These are phyloP conservation scores for Kurtzmaniella quercitrusa DNA, from an alignment of 1,139 yeast genomes.

Conservation along the genomic window DNA sequence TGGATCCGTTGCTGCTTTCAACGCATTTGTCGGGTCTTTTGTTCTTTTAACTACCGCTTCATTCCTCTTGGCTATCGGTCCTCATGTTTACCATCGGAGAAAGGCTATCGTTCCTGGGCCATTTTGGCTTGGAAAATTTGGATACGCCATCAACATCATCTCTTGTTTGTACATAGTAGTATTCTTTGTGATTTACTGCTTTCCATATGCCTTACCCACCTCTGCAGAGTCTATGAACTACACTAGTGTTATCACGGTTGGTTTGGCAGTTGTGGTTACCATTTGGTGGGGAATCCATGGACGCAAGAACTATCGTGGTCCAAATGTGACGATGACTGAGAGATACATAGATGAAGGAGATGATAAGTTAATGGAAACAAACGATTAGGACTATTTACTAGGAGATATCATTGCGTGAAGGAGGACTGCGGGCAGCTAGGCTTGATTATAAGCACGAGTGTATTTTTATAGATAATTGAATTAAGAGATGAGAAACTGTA, in stretches of 20 bases:
- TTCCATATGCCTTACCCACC: constrained; percentile 66
- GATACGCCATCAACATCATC: constrained; percentile 45
- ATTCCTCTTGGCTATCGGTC: constrained; percentile 39
- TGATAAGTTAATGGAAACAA: not conserved
- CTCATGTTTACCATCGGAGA: constrained; percentile 14
- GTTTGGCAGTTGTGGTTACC: not conserved
- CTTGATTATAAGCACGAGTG: no score
- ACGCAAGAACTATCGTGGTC: not conserved
- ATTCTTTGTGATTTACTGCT: constrained; percentile 59
- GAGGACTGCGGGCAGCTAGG: no score
- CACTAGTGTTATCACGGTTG: constrained; percentile 5
- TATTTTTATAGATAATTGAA: no score
- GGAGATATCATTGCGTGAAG: no score
- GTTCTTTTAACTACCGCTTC: constrained; percentile 48
- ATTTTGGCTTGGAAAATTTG: constrained; percentile 14
- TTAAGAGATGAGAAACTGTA: no score
- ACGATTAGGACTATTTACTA: not conserved
- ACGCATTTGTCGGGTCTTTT: constrained; percentile 53
- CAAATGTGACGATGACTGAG: not conserved
- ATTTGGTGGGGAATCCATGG: not conserved
- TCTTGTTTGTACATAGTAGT: constrained; percentile 59
- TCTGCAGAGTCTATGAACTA: constrained; percentile 64
- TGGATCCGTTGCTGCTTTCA: constrained; percentile 54
- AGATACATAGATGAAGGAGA: not conserved
- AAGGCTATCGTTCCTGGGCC: constrained; percentile 15